These are phyloP conservation scores for Kwoniella europaea DNA, from an alignment of 768 basidiomycete genomes.

Conservation along the genomic window DNA sequence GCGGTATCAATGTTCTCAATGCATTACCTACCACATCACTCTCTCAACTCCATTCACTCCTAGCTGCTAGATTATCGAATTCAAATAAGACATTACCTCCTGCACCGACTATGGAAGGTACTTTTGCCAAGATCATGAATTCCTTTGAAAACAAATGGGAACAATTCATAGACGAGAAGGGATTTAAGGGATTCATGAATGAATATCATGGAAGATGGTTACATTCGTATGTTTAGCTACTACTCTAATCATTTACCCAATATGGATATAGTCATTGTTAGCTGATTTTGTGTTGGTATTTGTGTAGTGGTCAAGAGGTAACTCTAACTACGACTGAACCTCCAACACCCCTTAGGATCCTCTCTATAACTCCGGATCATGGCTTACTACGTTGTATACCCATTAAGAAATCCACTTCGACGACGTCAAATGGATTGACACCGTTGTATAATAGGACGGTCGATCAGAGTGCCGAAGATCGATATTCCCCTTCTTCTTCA, in stretches of 20 bases:
- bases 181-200: conserved; percentile 81
- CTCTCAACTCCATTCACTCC: conserved; percentile 66
- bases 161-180: conserved; percentile 68
- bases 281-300: background rate
- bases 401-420: conserved; percentile 6
- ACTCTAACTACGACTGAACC: conserved; percentile 79
- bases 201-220: conserved; percentile 83
- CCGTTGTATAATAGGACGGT: conserved; percentile 43
- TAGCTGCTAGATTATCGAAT: conserved; percentile 36
- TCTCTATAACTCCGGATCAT: conserved; percentile 83
- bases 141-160: conserved; percentile 81
- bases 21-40: conserved; percentile 81
- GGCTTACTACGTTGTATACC: conserved; percentile 79
- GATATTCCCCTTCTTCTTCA: conserved; percentile 21
- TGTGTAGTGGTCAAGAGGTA: conserved; percentile 59
- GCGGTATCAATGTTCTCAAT: conserved; percentile 85
- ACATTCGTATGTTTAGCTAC: conserved; percentile 74
- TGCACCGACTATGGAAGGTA: conserved; percentile 71
- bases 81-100: conserved; percentile 48
- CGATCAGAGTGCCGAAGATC: conserved; percentile 45
- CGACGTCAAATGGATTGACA: conserved; percentile 34
- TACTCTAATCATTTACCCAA: background rate
- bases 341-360: conserved; percentile 72
- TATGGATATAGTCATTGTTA: background rate
- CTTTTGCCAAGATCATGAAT: conserved; percentile 73